These are phyloP conservation scores for Pseudognaphalium luteoalbum DNA, from an alignment of 129 eudicot species.

Conservation along the genomic window DNA sequence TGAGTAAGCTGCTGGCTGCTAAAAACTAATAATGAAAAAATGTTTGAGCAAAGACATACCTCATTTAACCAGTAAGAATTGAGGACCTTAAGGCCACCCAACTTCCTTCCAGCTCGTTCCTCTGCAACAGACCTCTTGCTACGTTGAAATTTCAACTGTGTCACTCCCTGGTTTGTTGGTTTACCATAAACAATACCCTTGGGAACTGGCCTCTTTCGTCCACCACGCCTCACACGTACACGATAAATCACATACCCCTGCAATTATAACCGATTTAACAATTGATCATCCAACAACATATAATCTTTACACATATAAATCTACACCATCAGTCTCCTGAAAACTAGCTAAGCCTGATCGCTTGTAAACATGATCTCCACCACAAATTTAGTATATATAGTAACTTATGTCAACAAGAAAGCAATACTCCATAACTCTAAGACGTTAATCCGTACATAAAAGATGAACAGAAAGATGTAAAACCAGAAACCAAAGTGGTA, in stretches of 20 bases:
- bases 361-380: background rate
- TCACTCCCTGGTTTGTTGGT: slow-evolving; percentile 74
- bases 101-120: slow-evolving; percentile 73
- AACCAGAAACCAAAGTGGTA: background rate
- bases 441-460: too few species aligned
- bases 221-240: slow-evolving; percentile 83
- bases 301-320: background rate
- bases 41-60: slow-evolving; percentile 30
- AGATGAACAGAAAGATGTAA: background rate
- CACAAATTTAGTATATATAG: background rate
- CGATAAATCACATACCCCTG: slow-evolving; percentile 71
- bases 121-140: slow-evolving; percentile 81
- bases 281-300: background rate
- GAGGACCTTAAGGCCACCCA: slow-evolving; percentile 81
- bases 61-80: slow-evolving; percentile 67
- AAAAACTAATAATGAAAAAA: background rate
- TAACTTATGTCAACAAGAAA: background rate
- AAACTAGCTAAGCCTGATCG: background rate
- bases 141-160: slow-evolving; percentile 66
- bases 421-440: background rate
- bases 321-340: background rate
- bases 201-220: slow-evolving; percentile 82
- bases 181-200: slow-evolving; percentile 80
- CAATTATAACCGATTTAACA: background rate
- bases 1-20: background rate